These are phyloP conservation scores for Lentinus brumalis DNA, from an alignment of 768 basidiomycete species.

Conservation along the genomic window DNA sequence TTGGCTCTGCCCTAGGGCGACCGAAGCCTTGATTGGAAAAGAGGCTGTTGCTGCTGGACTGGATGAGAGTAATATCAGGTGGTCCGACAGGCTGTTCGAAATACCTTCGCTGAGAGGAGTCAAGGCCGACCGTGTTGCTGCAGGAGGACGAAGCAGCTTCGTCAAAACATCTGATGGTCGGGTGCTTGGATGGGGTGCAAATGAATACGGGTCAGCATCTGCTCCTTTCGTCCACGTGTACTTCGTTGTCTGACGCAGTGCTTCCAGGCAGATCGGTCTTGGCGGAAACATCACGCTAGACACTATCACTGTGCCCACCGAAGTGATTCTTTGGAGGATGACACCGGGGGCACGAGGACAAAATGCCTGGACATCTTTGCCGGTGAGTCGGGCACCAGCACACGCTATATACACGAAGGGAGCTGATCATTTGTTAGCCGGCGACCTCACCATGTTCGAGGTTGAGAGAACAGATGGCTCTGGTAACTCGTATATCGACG, in stretches of 20 bases:
- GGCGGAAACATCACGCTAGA: conserved; percentile 64
- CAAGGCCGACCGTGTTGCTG: conserved; percentile 65
- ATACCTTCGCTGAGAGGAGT: conserved; percentile 72
- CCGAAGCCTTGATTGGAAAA: conserved; percentile 26
- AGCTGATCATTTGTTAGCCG: conserved; percentile 44
- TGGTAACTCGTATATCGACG: conserved; percentile 44
- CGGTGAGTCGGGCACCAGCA: conserved; percentile 41
- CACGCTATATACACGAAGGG: neutral
- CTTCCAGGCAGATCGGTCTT: conserved; percentile 75
- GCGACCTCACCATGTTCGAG: conserved; percentile 76
- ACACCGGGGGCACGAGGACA: conserved; percentile 51
- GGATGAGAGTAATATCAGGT: conserved; percentile 53
- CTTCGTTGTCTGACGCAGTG: conserved; percentile 4
- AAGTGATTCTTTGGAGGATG: conserved; percentile 71
- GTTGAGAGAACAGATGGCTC: conserved; percentile 54
- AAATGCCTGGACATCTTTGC: conserved; percentile 68
- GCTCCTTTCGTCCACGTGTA: neutral
- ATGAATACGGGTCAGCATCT: conserved; percentile 70
- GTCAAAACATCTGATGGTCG: conserved; percentile 66
- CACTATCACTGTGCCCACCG: conserved; percentile 79
- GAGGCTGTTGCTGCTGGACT: conserved; percentile 25
- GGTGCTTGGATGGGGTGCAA: conserved; percentile 89
- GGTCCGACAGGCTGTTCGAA: conserved; percentile 72
- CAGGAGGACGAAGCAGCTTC: conserved; percentile 75
- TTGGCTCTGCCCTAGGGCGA: conserved; percentile 24